Conservation (phyloP, 108 stramenopile genomes). For the Cyclotella baltica region DNA sequence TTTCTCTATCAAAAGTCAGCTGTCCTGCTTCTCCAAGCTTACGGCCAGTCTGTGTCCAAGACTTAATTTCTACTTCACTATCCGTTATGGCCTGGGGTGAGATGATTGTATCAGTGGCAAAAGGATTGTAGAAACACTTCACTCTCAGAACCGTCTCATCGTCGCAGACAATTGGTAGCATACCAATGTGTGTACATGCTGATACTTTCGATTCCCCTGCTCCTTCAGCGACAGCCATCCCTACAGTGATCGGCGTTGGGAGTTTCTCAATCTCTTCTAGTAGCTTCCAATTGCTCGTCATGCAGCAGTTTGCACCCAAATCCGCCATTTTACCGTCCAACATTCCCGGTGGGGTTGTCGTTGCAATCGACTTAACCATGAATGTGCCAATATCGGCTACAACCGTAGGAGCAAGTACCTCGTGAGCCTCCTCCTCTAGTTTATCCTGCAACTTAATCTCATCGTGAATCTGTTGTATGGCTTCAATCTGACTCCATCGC, state of each 20-base stretch:
- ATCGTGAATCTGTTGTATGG: not conserved
- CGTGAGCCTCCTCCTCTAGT: not conserved
- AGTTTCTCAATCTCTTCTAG: not conserved
- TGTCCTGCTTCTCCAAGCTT: too few species aligned
- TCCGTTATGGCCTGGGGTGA: conserved; percentile 6
- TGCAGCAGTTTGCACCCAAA: too few species aligned
- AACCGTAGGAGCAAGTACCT: not conserved
- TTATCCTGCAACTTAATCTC: not conserved
- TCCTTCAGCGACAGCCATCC: not conserved
- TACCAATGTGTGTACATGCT: not conserved
- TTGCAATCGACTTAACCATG: too few species aligned
- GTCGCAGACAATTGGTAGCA: not conserved
- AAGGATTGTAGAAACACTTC: conserved; percentile 1
- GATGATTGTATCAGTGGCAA: too few species aligned
- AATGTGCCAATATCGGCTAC: not conserved
- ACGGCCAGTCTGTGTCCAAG: conserved; percentile 2
- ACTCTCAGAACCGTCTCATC: too few species aligned
- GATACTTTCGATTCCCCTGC: not conserved
- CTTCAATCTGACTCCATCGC: too few species aligned
- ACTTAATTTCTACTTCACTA: not conserved
- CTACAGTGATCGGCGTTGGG: not conserved
- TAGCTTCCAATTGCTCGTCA: too few species aligned
- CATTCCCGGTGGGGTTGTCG: not conserved
- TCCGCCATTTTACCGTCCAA: too few species aligned
- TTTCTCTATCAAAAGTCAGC: not conserved